Percentiles rank a stretch among this genome's conserved stretches.
Evolutionary conservation across 2,329 filamentous ascomycete species (phyloP).

Genomic region (Escovopsis sp.): DNA sequence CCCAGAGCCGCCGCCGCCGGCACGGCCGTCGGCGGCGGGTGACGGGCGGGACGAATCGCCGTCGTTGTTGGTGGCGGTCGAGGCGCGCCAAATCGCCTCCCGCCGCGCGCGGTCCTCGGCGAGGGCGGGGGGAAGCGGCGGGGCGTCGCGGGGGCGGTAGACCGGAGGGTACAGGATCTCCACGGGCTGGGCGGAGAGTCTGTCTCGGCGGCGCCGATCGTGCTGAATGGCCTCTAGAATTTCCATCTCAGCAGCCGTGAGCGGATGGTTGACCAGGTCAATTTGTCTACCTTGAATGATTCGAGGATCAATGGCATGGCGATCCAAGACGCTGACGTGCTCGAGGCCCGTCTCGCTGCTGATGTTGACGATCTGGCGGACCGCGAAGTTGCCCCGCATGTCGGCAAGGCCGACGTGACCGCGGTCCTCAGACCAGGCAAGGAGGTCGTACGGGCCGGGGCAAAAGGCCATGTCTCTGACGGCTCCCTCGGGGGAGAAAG

Average conservation of each 20-base stretch:
- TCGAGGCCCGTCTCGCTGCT: constrained; percentile 42
- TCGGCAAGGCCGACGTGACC: constrained; percentile 62
- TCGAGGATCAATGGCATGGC: constrained; percentile 36
- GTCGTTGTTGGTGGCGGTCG: constrained; percentile 7
- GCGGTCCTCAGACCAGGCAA: constrained; percentile 88
- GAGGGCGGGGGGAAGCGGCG: constrained; percentile 29
- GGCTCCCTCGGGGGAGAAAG: constrained; percentile 56
- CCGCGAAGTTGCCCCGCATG: constrained; percentile 48
- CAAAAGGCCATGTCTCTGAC: constrained; percentile 87
- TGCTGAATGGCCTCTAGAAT: constrained; percentile 39
- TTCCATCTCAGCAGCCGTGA: constrained; percentile 13
- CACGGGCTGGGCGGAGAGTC: not conserved
- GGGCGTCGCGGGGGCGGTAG: constrained; percentile 34
- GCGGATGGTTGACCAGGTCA: constrained; percentile 9
- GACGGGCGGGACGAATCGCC: constrained; percentile 12
- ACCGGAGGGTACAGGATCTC: constrained; percentile 24
- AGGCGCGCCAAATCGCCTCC: constrained; percentile 7
- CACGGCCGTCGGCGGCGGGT: constrained; percentile 16
- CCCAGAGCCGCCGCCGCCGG: constrained; percentile 21
- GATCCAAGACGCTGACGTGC: constrained; percentile 40
- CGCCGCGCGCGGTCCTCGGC: constrained; percentile 10
- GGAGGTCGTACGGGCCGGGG: constrained; percentile 73
- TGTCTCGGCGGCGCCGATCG: not conserved
- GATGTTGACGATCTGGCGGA: constrained; percentile 54
- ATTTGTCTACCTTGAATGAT: constrained; percentile 26